Conservation (phyloP, 768 basidiomycete genomes). For the Clathrus columnatus region DNA sequence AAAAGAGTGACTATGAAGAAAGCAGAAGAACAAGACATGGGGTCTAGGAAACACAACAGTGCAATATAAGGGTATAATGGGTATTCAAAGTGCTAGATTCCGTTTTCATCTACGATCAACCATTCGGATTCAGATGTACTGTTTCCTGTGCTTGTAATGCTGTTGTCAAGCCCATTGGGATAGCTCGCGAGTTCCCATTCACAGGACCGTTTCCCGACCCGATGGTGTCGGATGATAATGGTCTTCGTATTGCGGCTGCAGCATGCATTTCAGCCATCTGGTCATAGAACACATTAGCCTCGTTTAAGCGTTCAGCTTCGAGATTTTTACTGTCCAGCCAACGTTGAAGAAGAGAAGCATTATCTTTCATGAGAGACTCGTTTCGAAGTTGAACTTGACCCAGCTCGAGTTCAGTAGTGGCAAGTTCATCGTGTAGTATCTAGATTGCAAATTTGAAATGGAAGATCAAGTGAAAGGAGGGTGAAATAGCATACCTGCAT, state of each 20-base stretch:
- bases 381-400: constrained; percentile 85
- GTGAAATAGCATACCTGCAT: constrained; percentile 52
- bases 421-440: constrained; percentile 94
- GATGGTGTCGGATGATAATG: constrained; percentile 21
- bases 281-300: constrained; percentile 84
- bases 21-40: background rate
- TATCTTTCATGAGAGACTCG: constrained; percentile 79
- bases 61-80: background rate
- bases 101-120: constrained; percentile 57
- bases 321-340: constrained; percentile 94
- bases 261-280: constrained; percentile 54
- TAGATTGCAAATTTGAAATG: constrained; percentile 24
- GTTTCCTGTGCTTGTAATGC: constrained; percentile 59
- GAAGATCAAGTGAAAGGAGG: constrained; percentile 1
- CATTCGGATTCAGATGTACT: constrained; percentile 88
- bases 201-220: constrained; percentile 66
- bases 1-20: background rate
- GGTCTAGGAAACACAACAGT: background rate
- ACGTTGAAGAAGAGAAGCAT: constrained; percentile 88
- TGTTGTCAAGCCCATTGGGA: constrained; percentile 63
- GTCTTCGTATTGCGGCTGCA: constrained; percentile 4
- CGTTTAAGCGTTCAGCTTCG: constrained; percentile 93
- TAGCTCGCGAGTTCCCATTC: constrained; percentile 36
- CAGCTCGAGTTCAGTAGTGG: constrained; percentile 84
- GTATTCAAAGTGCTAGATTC: constrained; percentile 13